These are phyloP conservation scores for Stagonosporopsis vannaccii DNA, from an alignment of 2,329 filamentous ascomycete genomes.

Conservation along the genomic window DNA sequence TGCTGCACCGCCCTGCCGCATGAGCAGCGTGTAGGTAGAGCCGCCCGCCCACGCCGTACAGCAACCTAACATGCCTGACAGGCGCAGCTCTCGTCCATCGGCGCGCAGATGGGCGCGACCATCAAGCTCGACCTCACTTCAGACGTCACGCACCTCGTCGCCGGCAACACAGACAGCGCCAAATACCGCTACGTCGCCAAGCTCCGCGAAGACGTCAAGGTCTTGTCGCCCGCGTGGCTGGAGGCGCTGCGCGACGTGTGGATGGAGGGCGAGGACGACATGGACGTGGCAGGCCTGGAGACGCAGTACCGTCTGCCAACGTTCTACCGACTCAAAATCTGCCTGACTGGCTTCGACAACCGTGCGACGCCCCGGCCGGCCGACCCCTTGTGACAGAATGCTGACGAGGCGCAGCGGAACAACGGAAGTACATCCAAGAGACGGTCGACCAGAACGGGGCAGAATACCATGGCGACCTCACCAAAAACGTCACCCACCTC, in stretches of 20 bases:
- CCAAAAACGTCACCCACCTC: conserved; percentile 84
- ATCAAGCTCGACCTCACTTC: conserved; percentile 94
- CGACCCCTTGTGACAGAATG: conserved; percentile 5
- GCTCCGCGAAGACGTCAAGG: conserved; percentile 83
- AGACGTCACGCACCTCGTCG: conserved; percentile 92
- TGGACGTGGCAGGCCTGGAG: conserved; percentile 76
- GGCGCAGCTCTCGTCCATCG: conserved; percentile 67
- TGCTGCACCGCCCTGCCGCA: conserved; percentile 87
- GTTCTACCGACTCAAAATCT: conserved; percentile 69
- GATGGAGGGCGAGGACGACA: conserved; percentile 78
- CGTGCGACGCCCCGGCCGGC: conserved; percentile 48
- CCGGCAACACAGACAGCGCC: conserved; percentile 85
- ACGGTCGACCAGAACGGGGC: conserved; percentile 75
- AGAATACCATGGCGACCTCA: conserved; percentile 87
- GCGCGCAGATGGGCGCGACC: conserved; percentile 81
- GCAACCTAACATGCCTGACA: conserved; percentile 31
- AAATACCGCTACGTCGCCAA: conserved; percentile 97
- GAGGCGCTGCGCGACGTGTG: conserved; percentile 80
- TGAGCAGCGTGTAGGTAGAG: conserved; percentile 71
- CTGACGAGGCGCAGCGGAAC: conserved; percentile 59
- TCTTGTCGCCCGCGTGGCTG: conserved; percentile 84
- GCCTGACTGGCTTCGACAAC: conserved; percentile 74
- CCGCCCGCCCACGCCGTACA: background rate
- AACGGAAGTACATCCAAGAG: conserved; percentile 74
- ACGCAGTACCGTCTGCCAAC: conserved; percentile 68